Evolutionary conservation across 208 protist species (phyloP), one percentile per base, ranked within the genome.

Genomic region (Leishmania braziliensis): DNA sequence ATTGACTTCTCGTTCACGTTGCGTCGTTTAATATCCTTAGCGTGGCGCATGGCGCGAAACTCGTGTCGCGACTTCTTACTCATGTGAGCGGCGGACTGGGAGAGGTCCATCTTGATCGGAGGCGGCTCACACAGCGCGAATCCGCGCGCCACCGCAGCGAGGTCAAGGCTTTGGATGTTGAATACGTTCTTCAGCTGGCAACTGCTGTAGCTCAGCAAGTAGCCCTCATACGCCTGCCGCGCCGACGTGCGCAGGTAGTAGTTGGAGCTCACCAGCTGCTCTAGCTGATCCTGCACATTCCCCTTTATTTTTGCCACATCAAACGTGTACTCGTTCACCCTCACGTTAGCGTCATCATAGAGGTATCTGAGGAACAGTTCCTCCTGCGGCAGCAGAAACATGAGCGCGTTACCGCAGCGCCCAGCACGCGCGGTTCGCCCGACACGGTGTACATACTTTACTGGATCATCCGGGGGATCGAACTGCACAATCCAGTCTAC

Each of bases 401-500:
- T 93, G 6, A 99, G 92, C 18, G 97, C 98, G 84, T 93, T 96
- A 50, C 96, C 98, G 70, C 88, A 93, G 26, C 92, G 92, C 3
- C 94, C 96, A 18, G 98, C 99, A 83, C 99, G 95, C 9, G 99
- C 99, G 2, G 99, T 99, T 77, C 99, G 95, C 36, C 99, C 99
- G 9, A 99, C 99, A 69, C 99, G 93, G 87, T 99, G 99, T 76
- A 99, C 99, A 88, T 99, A 99, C 90, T 99, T 99, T 77, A 99
- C 99, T n/a, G 99, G 98, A 87, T 99, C 98, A 93, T 99, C 99
- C 26, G 99, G 98, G 12, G 99, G 99, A 84, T 99, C 99, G 87
- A 98, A 99, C 95, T 99, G 99, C 20, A 99, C 98, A 77, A 99
- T 99, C 99, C 99, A 99, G 93, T 99, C 99, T 18, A 99, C 99